Base-by-base conservation (phyloP, 129 eudicot species). In the Artemisia tridentata region DNA sequence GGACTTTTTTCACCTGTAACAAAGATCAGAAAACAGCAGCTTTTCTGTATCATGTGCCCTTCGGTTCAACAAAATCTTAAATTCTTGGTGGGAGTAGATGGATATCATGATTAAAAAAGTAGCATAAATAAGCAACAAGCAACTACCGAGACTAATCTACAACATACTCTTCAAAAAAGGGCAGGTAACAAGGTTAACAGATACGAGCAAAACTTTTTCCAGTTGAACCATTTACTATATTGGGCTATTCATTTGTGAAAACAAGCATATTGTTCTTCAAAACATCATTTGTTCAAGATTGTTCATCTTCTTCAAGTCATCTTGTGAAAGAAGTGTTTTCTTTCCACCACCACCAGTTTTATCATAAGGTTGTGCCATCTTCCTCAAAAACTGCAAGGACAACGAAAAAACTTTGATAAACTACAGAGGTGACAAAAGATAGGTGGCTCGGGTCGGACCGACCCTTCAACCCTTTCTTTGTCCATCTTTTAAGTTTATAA, bases 321-420 rank as follows among this genome's bases (percentile, higher is more conserved):
- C 88, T 75, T 95, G 91, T 18, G 99, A 95, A 69, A 90, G 68
- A 56, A 90, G 96, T 61, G 99, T 95, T 75, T 75, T 89, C 83
- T 80, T 86, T 56, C 97, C 97, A 29, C 84, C 62, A 9, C 92
- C 87, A 27, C 99, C 97, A 5, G 83, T 90, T 82, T 95, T 95
- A 51, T 95, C 99, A 61, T 95, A 95, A 5, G 97, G 99, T 80
- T 95, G 99, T 54, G 97, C 99, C 97, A 95, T 95, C 85, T 86
- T 95, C 72, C 91, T 80, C 49, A 90, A 73, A 76, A 95, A 95
- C 99, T 95, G 88, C 84, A 77, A 12, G 61, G 13, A 31, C 3
- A 12, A 55, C 56, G 16, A 13, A 17, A 27, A 8, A 50, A 31
- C 2, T 74, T 7, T 7, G 45, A 38, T 38, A 8, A 38, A 38